Evolutionary conservation across 306 rosid species (phyloP).

Genomic region (barrel medic (Medicago truncatula)): DNA sequence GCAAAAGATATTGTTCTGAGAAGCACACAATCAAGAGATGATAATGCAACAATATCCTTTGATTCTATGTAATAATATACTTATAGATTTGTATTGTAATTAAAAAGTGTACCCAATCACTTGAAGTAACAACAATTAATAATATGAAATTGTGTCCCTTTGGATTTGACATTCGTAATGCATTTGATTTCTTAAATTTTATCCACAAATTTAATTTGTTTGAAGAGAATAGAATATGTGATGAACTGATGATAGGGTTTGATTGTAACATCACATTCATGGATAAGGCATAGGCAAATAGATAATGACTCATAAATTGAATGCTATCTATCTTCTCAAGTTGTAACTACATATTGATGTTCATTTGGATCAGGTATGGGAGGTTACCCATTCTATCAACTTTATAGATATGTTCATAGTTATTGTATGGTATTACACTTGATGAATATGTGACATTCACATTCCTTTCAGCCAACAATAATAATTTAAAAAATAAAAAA

Average conservation of each 20-base stretch:
- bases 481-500: background rate
- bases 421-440: background rate
- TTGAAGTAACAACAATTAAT: constrained; percentile 20
- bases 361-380: constrained; percentile 41
- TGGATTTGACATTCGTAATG: constrained; percentile 21
- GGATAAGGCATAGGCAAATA: constrained; percentile 41
- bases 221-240: constrained; percentile 32
- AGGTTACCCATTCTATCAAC: constrained; percentile 26
- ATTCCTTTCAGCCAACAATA: constrained; percentile 6
- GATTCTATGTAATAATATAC: background rate
- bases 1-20: background rate
- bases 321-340: constrained; percentile 28
- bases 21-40: background rate
- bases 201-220: constrained; percentile 30
- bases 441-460: constrained; percentile 13
- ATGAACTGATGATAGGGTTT: constrained; percentile 6
- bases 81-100: background rate
- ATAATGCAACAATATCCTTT: background rate
- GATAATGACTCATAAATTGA: constrained; percentile 36
- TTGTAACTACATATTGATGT: background rate
- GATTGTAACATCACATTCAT: constrained; percentile 35
- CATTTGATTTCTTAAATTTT: constrained; percentile 36
- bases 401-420: constrained; percentile 46
- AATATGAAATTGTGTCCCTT: background rate
- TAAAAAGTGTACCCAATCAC: background rate